A percentile compares a stretch with the other conserved stretches of the same genome.
These are phyloP conservation scores for Ceratonia siliqua DNA, from an alignment of 306 rosid species.

Conservation along the genomic window DNA sequence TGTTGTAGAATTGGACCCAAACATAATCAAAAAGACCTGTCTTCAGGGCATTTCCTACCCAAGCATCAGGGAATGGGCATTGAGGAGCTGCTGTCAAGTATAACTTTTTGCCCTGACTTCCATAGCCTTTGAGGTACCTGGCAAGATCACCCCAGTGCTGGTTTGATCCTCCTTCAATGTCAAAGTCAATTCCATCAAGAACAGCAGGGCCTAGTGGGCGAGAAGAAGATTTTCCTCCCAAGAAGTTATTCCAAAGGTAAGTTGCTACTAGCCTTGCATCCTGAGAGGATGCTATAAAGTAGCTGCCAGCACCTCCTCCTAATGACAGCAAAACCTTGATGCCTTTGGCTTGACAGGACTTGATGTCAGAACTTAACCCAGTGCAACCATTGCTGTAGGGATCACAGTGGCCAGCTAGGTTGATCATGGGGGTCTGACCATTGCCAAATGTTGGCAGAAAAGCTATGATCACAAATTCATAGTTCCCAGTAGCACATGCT, in stretches of 20 bases:
- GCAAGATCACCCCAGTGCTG: conserved; percentile 42
- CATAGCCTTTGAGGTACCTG: conserved; percentile 36
- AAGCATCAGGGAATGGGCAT: conserved; percentile 47
- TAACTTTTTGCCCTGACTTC: conserved; percentile 11
- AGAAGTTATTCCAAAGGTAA: conserved; percentile 47
- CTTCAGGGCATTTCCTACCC: conserved; percentile 41
- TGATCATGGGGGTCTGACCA: conserved; percentile 41
- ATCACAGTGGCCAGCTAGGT: conserved; percentile 48
- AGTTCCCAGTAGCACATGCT: conserved; percentile 46
- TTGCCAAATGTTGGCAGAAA: conserved; percentile 48
- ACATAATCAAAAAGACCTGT: conserved; percentile 44
- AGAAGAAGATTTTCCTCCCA: conserved; percentile 45
- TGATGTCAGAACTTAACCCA: conserved; percentile 25
- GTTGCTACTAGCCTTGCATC: conserved; percentile 42
- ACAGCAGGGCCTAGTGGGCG: conserved; percentile 52
- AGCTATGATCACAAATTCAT: conserved; percentile 37
- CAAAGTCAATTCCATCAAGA: conserved; percentile 49
- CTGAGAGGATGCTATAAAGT: conserved; percentile 32
- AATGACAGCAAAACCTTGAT: conserved; percentile 48
- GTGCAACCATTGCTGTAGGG: conserved; percentile 40
- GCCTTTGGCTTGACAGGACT: conserved; percentile 47
- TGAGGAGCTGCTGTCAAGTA: conserved; percentile 47
- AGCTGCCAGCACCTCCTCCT: conserved; percentile 46
- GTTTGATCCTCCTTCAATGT: conserved; percentile 43
- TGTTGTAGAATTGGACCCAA: conserved; percentile 50